These are phyloP conservation scores for Lantana camara DNA, from an alignment of 257 asterid species.

Conservation along the genomic window DNA sequence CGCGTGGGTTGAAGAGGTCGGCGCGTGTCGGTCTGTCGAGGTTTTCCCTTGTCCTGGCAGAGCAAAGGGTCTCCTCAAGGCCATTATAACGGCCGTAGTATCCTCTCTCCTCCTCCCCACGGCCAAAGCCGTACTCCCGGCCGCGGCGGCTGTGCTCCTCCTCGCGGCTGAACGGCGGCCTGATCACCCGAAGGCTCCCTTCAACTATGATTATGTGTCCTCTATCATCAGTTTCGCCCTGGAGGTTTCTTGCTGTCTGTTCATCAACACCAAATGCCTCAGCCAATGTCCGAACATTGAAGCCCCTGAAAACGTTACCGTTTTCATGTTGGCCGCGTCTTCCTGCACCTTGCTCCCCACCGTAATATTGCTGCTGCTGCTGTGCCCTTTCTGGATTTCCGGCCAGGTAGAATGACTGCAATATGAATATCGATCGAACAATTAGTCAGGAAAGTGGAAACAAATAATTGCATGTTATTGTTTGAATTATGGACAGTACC, in stretches of 20 bases:
- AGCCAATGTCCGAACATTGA: constrained; percentile 12
- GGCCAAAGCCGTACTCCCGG: background rate
- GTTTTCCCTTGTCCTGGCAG: constrained; percentile 37
- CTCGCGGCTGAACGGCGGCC: constrained; percentile 33
- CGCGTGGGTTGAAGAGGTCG: constrained; percentile 53
- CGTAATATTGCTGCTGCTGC: constrained; percentile 22
- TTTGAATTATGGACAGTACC: no score
- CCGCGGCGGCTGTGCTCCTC: constrained; percentile 19
- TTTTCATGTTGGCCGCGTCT: constrained; percentile 14
- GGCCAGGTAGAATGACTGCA: constrained; percentile 55
- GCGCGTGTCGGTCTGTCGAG: constrained; percentile 46
- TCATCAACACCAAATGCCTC: constrained; percentile 34
- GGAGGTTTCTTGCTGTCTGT: constrained; percentile 38
- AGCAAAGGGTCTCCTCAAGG: constrained; percentile 60
- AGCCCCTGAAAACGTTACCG: constrained; percentile 41
- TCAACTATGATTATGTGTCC: constrained; percentile 35
- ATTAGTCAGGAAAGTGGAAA: background rate
- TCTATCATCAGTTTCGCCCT: constrained; percentile 35
- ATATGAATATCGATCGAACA: background rate
- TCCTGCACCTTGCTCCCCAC: background rate
- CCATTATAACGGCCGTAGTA: constrained; percentile 37
- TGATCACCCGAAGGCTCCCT: constrained; percentile 40
- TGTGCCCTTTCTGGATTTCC: constrained; percentile 39
- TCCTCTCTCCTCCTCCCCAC: constrained; percentile 11
- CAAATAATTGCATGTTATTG: no score